Percentiles rank a stretch among this genome's conserved stretches.
phyloP scores from a whole-genome alignment of 2,329 filamentous ascomycete species.

The Balansia obtecta region DNA sequence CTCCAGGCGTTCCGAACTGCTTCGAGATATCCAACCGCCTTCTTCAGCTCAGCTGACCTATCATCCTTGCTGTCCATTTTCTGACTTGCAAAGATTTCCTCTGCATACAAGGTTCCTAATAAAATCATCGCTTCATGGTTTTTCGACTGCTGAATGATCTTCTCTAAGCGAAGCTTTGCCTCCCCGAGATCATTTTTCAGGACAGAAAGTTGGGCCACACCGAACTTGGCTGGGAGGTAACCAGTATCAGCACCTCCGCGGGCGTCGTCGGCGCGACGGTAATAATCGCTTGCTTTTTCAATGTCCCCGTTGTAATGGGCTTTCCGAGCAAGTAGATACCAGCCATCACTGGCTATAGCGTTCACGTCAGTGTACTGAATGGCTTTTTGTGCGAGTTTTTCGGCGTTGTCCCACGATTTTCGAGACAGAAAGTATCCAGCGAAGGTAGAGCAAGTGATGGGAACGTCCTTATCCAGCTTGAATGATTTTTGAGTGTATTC shows the following conservation, averaged over 20 bases:
- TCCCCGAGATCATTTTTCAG: slow-evolving; percentile 75
- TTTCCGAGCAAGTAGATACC: slow-evolving; percentile 87
- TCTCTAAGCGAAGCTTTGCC: slow-evolving; percentile 86
- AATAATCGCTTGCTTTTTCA: slow-evolving; percentile 70
- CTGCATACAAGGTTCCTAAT: slow-evolving; percentile 81
- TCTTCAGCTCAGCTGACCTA: slow-evolving; percentile 72
- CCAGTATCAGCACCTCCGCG: slow-evolving; percentile 84
- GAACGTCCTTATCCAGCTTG: slow-evolving; percentile 83
- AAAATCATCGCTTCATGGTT: slow-evolving; percentile 83
- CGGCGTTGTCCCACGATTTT: slow-evolving; percentile 69
- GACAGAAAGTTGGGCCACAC: slow-evolving; percentile 78
- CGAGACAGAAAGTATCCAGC: slow-evolving; percentile 79
- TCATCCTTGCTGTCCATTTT: slow-evolving; percentile 67
- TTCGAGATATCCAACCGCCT: slow-evolving; percentile 77
- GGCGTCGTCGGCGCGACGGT: slow-evolving; percentile 81
- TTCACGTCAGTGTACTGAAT: slow-evolving; percentile 96
- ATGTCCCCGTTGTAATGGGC: slow-evolving; percentile 73
- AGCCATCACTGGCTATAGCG: slow-evolving; percentile 91
- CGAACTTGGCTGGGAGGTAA: slow-evolving; percentile 90
- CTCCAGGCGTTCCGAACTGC: slow-evolving; percentile 81
- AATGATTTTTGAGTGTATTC: slow-evolving; percentile 89
- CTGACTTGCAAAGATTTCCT: slow-evolving; percentile 80
- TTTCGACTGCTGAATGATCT: slow-evolving; percentile 79
- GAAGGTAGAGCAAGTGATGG: slow-evolving; percentile 82
- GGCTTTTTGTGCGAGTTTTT: slow-evolving; percentile 78